These are phyloP conservation scores for Thecaphora thlaspeos DNA, from an alignment of 1,284 basidiomycete genomes.

Conservation along the genomic window DNA sequence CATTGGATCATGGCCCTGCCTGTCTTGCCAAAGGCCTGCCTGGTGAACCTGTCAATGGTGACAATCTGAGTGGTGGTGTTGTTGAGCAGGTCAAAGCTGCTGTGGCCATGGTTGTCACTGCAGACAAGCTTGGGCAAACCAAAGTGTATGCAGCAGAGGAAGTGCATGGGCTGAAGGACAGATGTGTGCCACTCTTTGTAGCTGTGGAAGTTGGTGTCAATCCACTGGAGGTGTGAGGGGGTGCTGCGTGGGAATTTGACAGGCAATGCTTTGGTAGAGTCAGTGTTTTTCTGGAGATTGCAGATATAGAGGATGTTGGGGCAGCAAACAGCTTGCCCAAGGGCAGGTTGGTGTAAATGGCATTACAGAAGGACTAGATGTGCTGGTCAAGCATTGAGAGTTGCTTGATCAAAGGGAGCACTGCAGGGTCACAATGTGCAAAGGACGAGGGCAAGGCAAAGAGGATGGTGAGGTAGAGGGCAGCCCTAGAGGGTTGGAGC, in stretches of 20 bases:
- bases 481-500: too few species aligned
- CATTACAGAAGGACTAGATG: conserved; percentile 26
- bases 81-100: conserved; percentile 2
- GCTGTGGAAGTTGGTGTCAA: conserved; percentile 21
- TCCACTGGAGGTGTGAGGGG: conserved; percentile 16
- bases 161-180: conserved; percentile 31
- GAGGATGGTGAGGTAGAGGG: too few species aligned
- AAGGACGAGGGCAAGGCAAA: too few species aligned
- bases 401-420: too few species aligned
- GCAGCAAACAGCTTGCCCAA: conserved; percentile 19
- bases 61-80: conserved; percentile 13
- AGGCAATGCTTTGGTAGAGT: conserved; percentile 19
- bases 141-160: conserved; percentile 6
- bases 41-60: conserved; percentile 13
- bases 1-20: conserved; percentile 1
- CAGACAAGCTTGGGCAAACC: conserved; percentile 20
- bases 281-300: conserved; percentile 19
- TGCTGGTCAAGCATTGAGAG: conserved; percentile 2
- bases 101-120: conserved; percentile 5
- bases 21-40: too few species aligned
- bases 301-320: conserved; percentile 27
- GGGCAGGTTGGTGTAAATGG: conserved; percentile 16
- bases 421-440: too few species aligned
- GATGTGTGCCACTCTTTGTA: conserved; percentile 28
- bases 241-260: conserved; percentile 18